These are phyloP conservation scores for Priceomyces melissophilus DNA, from an alignment of 805 yeast species.

Conservation along the genomic window DNA sequence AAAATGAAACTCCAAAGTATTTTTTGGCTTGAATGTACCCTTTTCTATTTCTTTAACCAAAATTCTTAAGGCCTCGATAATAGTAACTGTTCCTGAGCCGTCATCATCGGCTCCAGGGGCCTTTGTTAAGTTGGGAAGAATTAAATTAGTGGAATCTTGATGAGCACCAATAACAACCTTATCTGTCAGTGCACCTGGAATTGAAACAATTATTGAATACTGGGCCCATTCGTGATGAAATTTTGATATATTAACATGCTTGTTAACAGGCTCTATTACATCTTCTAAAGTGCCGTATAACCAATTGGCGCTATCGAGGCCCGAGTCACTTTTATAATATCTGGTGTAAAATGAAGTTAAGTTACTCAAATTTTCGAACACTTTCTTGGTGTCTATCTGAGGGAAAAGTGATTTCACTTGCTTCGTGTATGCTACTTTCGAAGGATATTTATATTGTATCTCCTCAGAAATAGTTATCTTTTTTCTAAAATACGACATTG, in stretches of 20 bases:
- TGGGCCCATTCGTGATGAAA: slow-evolving; percentile 77
- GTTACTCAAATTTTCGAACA: slow-evolving; percentile 53
- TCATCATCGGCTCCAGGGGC: slow-evolving; percentile 98
- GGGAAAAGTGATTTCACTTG: slow-evolving; percentile 40
- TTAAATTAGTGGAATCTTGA: slow-evolving; percentile 75
- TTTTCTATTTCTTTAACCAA: slow-evolving; percentile 37
- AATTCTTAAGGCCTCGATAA: slow-evolving; percentile 69
- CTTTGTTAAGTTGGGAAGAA: slow-evolving; percentile 61
- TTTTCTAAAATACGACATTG: slow-evolving; percentile 21
- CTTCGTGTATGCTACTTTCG: slow-evolving; percentile 28
- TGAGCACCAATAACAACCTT: slow-evolving; percentile 84
- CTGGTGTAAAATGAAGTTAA: slow-evolving; percentile 73
- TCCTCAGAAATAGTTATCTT: slow-evolving; percentile 21
- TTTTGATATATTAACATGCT: slow-evolving; percentile 37
- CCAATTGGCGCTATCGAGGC: slow-evolving; percentile 71
- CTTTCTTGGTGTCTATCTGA: slow-evolving; percentile 43
- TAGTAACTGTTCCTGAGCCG: slow-evolving; percentile 82
- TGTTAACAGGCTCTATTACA: slow-evolving; percentile 25
- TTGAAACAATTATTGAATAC: slow-evolving; percentile 66
- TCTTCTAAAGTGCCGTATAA: slow-evolving; percentile 48
- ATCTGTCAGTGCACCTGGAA: slow-evolving; percentile 49
- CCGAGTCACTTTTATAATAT: slow-evolving; percentile 70
- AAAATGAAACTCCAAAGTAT: slow-evolving; percentile 88
- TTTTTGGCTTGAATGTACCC: slow-evolving; percentile 50
- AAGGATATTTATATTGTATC: slow-evolving; percentile 52